These are phyloP conservation scores for Phytophthora multivora DNA, from an alignment of 352 stramenopile species.

Conservation along the genomic window DNA sequence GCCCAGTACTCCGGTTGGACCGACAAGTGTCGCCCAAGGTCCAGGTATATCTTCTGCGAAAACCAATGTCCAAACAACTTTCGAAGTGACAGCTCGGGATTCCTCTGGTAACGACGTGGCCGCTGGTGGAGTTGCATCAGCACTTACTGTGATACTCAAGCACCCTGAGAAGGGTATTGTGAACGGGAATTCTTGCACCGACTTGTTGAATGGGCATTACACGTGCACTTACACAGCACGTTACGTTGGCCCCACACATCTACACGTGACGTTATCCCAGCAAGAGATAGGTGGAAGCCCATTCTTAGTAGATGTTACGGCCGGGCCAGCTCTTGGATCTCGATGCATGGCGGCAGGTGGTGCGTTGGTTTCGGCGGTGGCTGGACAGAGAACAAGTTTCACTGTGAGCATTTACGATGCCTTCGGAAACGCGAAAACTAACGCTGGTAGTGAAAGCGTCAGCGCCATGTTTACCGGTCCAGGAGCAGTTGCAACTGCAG, in stretches of 20 bases:
- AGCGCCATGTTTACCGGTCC: constrained; percentile 43
- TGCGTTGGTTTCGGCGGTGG: constrained; percentile 59
- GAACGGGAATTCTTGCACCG: constrained; percentile 44
- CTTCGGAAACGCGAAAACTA: constrained; percentile 66
- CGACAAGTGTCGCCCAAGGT: constrained; percentile 49
- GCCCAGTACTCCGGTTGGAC: constrained; percentile 43
- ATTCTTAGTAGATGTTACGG: constrained; percentile 51
- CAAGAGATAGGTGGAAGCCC: constrained; percentile 49
- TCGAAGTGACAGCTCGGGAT: constrained; percentile 63
- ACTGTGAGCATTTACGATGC: constrained; percentile 58
- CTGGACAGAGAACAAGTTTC: constrained; percentile 51
- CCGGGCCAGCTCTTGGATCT: constrained; percentile 55
- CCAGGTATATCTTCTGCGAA: constrained; percentile 37
- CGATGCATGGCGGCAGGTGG: constrained; percentile 44
- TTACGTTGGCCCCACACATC: constrained; percentile 40
- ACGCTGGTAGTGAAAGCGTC: constrained; percentile 56
- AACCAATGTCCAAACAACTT: constrained; percentile 66
- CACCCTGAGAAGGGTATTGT: constrained; percentile 43
- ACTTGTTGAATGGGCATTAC: constrained; percentile 64
- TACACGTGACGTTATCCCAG: constrained; percentile 39
- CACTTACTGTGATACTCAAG: constrained; percentile 44
- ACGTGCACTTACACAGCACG: constrained; percentile 64
- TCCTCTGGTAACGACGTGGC: constrained; percentile 57
- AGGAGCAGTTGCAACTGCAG: constrained; percentile 19
- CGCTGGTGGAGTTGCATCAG: constrained; percentile 39